Evolutionary conservation across 2,329 filamentous ascomycete species (phyloP).

Genomic region (Dactylonectria macrodidyma): DNA sequence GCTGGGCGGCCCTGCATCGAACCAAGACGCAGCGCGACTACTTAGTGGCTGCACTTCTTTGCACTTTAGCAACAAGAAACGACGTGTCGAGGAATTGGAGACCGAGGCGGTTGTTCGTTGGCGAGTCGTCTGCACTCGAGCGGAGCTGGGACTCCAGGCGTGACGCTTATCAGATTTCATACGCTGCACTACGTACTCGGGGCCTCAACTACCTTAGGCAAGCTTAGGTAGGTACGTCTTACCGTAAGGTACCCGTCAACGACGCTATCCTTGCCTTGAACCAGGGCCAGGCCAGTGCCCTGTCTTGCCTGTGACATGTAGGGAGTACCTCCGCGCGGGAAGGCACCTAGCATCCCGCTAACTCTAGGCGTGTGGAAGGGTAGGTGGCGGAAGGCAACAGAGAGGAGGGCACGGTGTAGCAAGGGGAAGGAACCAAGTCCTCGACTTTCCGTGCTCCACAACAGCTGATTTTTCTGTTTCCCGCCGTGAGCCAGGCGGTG

Average conservation of each 20-base stretch:
- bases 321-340: not conserved
- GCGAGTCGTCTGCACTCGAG: constrained; percentile 39
- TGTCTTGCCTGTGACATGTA: constrained; percentile 1
- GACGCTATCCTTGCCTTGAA: constrained; percentile 14
- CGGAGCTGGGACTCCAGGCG: constrained; percentile 40
- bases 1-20: constrained; percentile 22
- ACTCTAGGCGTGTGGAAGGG: not conserved
- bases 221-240: not conserved
- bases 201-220: no score
- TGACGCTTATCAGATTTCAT: constrained; percentile 42
- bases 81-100: constrained; percentile 36
- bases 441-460: constrained; percentile 23
- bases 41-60: constrained; percentile 32
- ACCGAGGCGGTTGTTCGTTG: constrained; percentile 36
- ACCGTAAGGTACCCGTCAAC: constrained; percentile 6
- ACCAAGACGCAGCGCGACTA: constrained; percentile 37
- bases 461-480: constrained; percentile 23
- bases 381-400: not conserved
- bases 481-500: constrained; percentile 31
- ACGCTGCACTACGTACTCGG: not conserved
- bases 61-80: constrained; percentile 30
- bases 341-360: not conserved
- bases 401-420: not conserved
- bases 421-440: constrained; percentile 11
- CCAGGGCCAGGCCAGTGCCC: not conserved